Percentiles rank a stretch among this genome's conserved stretches.
These are phyloP conservation scores for Aschersonia sp. DNA, from an alignment of 2,329 filamentous ascomycete genomes.

Conservation along the genomic window DNA sequence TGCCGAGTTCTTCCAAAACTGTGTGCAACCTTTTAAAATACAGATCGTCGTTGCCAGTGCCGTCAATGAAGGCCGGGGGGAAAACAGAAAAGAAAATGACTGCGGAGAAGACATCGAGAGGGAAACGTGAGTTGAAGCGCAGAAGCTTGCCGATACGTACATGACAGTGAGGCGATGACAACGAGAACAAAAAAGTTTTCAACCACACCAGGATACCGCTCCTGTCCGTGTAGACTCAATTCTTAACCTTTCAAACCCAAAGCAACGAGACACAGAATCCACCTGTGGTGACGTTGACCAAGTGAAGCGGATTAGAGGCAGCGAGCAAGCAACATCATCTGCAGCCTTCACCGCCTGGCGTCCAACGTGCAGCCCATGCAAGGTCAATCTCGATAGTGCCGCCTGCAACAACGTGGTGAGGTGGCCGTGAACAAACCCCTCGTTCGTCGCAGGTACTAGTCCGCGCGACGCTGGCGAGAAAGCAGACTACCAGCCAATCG, in stretches of 20 bases:
- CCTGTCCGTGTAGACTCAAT: slow-evolving; percentile 2
- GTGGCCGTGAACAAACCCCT: too few relatives aligned
- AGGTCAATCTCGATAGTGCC: slow-evolving; percentile 1
- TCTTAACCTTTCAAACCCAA: slow-evolving; percentile 4
- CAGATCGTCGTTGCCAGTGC: background rate
- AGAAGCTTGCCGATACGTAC: slow-evolving; percentile 40
- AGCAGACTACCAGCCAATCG: too few relatives aligned
- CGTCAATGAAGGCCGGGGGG: too few relatives aligned
- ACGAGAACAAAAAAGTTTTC: slow-evolving; percentile 2
- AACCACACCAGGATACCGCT: slow-evolving; percentile 2
- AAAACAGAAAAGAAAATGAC: too few relatives aligned
- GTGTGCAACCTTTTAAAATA: background rate
- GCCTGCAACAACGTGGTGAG: background rate
- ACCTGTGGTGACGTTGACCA: slow-evolving; percentile 2
- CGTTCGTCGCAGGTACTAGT: too few relatives aligned
- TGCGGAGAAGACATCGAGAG: background rate
- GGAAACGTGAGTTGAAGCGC: slow-evolving; percentile 14
- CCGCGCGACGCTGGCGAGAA: too few relatives aligned
- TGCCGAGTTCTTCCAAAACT: background rate
- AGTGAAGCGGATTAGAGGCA: slow-evolving; percentile 2
- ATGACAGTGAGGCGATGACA: slow-evolving; percentile 10
- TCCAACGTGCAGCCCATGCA: slow-evolving; percentile 1
- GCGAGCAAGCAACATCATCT: background rate
- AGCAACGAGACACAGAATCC: slow-evolving; percentile 1
- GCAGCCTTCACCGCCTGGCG: slow-evolving; percentile 1